Evolutionary conservation across 768 basidiomycete genomes (phyloP).

Genomic region (Mycena polygramma): DNA sequence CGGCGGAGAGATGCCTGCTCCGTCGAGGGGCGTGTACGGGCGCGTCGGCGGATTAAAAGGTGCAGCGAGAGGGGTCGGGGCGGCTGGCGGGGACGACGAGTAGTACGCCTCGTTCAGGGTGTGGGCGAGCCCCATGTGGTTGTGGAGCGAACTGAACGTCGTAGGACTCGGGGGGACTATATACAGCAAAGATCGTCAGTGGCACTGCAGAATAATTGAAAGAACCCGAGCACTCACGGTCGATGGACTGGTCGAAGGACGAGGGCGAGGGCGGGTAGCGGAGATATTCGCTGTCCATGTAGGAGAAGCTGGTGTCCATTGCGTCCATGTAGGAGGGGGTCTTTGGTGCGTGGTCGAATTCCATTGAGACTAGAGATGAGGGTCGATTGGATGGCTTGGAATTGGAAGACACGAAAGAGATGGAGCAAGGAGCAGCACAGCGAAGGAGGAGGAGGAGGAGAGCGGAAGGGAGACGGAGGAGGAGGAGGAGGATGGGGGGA

Average conservation of each 20-base stretch:
- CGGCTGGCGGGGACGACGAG: slow-evolving; percentile 63
- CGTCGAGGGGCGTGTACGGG: slow-evolving; percentile 78
- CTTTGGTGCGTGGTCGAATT: slow-evolving; percentile 62
- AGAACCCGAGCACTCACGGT: slow-evolving; percentile 60
- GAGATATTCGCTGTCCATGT: slow-evolving; percentile 74
- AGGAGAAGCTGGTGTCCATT: slow-evolving; percentile 59
- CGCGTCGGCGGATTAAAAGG: slow-evolving; percentile 53
- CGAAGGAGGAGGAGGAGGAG: slow-evolving; percentile 31
- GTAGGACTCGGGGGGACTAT: slow-evolving; percentile 64
- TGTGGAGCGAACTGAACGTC: slow-evolving; percentile 71
- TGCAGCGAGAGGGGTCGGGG: slow-evolving; percentile 63
- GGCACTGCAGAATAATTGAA: slow-evolving; percentile 18
- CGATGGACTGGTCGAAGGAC: slow-evolving; percentile 72
- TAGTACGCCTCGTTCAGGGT: slow-evolving; percentile 72
- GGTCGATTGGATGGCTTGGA: slow-evolving; percentile 38
- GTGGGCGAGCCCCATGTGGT: slow-evolving; percentile 68
- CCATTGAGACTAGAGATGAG: slow-evolving; percentile 57
- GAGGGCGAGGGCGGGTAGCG: slow-evolving; percentile 76
- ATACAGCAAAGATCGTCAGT: slow-evolving; percentile 33
- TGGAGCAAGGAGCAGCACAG: slow-evolving; percentile 29
- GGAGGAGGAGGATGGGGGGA: slow-evolving; percentile 42
- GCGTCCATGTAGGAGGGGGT: slow-evolving; percentile 63
- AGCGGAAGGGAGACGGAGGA: slow-evolving; percentile 38
- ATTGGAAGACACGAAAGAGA: slow-evolving; percentile 38
- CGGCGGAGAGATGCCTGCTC: slow-evolving; percentile 75